These are phyloP conservation scores for Verbascum thapsus DNA, from an alignment of 257 asterid genomes.

Conservation along the genomic window DNA sequence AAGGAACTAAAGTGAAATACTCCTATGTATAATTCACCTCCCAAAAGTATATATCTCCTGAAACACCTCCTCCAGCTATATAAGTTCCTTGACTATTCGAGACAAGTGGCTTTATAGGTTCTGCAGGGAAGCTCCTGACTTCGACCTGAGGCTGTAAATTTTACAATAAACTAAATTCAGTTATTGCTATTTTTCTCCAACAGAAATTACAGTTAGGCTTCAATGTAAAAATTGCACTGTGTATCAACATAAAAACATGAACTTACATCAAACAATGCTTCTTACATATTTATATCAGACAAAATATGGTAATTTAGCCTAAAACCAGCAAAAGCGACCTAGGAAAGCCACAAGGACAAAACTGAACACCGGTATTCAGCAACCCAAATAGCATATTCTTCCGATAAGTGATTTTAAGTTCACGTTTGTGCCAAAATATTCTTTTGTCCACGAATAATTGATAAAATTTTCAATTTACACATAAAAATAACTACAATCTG, in stretches of 20 bases:
- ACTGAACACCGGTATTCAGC: too few species aligned
- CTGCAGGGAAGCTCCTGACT: constrained; percentile 83
- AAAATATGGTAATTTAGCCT: neutral
- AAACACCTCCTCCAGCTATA: constrained; percentile 81
- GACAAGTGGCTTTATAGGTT: constrained; percentile 64
- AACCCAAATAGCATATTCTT: too few species aligned
- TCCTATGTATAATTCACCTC: constrained; percentile 54
- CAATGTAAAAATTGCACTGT: neutral
- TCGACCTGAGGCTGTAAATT: constrained; percentile 77
- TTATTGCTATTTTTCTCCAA: constrained; percentile 4
- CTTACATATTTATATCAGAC: neutral
- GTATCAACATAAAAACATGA: neutral
- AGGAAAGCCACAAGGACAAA: too few species aligned
- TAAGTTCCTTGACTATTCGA: constrained; percentile 73
- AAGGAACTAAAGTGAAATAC: neutral
- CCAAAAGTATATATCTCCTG: constrained; percentile 87
- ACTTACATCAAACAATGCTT: neutral
- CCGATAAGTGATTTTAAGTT: too few species aligned
- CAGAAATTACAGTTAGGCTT: neutral
- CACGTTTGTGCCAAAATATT: too few species aligned
- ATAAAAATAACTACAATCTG: too few species aligned
- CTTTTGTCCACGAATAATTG: too few species aligned
- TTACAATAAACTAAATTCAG: constrained; percentile 6
- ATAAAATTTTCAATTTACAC: too few species aligned
- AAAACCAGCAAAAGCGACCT: too few species aligned